Base-by-base conservation (phyloP, 495 filamentous ascomycete genomes). In the Xylaria curta region DNA sequence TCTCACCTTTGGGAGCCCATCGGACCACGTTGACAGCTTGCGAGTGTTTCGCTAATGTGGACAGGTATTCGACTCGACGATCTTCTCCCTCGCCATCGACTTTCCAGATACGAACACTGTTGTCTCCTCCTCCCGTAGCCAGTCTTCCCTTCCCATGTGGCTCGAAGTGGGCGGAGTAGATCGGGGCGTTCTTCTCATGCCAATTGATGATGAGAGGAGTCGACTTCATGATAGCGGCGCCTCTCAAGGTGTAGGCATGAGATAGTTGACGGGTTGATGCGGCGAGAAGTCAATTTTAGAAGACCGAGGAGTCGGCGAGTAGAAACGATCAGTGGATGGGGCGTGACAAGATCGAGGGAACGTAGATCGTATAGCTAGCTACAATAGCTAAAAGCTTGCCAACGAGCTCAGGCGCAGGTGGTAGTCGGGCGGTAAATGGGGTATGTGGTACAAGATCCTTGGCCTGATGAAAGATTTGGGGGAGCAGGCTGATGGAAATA, bases 1-100 rank as follows among this genome's bases (percentile, higher is more conserved):
- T 90, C 81, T 98, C 95, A 70, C 95, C 96, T 86, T 93, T 92
- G 17, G 96, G 96, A 76, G 93, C 92, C 86, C 95, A 99, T 75
- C 96, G 88, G 24, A 99, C 97, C 53, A 98, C 96, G 87, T 99
- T 99, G 74, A 99, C 97, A 38, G 96, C 94, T 82, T 98, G 97
- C 28, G 94, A 95, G 80, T 99, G 96, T 81, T 97, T 97, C 36
- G 91, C 82, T 69, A 98, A 85, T 0, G 95, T 98, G 54, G 94
- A 94, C 66, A 99, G 81, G 78, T 98, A 99, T 33, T 93, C 90
- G 44, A 97, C 93, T 71, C 89, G 96, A 46, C 94, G 86, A 71
- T 94, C 92, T 54, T 97, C 95, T n/a, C 93, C 94, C 70, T 91
- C 90, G 28, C 88, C 83, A 66, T 97, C 93, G 64, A 99, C 84